Base-by-base conservation (phyloP, 129 eudicot species). In the Silybum marianum region DNA sequence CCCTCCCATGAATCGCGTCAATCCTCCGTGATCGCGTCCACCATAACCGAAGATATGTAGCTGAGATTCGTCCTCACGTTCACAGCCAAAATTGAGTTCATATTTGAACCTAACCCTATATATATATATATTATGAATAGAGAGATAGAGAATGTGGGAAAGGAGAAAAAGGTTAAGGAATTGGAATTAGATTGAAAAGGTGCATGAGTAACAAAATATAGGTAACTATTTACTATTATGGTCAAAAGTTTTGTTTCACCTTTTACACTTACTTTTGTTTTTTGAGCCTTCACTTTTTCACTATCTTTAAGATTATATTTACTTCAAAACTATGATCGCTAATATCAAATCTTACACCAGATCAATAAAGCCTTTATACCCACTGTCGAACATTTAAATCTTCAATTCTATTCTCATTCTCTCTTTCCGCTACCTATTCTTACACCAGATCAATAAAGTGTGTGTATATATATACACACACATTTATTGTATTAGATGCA, bases 211-310 rank as follows among this genome's bases (percentile, higher is more conserved):
- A 71, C 44, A 72, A 80, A 70, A 80, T 25, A 72, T 24, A 38
- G 38, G 58, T 58, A 72, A 32, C 13, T 9, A 2, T 30, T 18
- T 34, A 79, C 71, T 80, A 23, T 71, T 70, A 34, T 71, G 76
- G 83, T 80, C 83, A 80, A 80, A 80, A 80, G 83, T 80, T 48
- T 6, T 71, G 48, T 11, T 71, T 80, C 69, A 22, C 77, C 77
- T 71, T 80, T 75, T 80, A 80, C 83, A 46, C 58, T 28, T 9
- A n/a, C 71, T 32, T 79, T 70, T 79, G 19, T 79, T 58, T 39
- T 65, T 78, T 68, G 71, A 78, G 34, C 80, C 80, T 60, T 76
- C 71, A 60, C 66, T 26, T 76, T 62, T 76, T 32, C 21, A 51
- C 77, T 54, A 18, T 58, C 71, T 80, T 71, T 46, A 32, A 62